Base-by-base conservation (phyloP, 1,139 yeast genomes). In the Suhomyces anneliseae region DNA sequence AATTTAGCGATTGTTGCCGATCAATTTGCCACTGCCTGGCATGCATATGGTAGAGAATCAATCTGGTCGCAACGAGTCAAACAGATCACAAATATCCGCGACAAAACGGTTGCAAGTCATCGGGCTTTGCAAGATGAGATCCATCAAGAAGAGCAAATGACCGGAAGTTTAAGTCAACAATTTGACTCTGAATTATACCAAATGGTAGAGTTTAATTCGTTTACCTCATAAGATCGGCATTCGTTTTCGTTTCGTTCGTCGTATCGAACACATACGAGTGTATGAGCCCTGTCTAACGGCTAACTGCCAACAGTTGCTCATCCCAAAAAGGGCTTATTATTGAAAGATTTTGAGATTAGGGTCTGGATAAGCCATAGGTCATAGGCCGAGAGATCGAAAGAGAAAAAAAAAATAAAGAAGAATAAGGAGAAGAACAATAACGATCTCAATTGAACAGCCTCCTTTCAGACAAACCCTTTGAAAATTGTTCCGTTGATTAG, bases 1-100 rank as follows among this genome's bases (percentile, higher is more conserved):
- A 85, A 85, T 51, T 66, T 87, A 50, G 82, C 88, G 2, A 64
- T 86, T 26, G 74, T 84, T 42, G 86, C 92, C 2, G 79, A 82
- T 52, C 85, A 83, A 50, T 87, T 88, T 66, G 90, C 96, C 0
- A 77, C 78, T 29, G 85, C 85, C 8, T 87, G 93, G 90, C 87
- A 85, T 57, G 69, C 76, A 34, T 65, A 60, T 47, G 62, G 68
- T 10, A 70, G 73, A 27, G 70, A 74, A 8, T 76, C 85, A 26
- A 82, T 78, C 57, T 87, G 95, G 95, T 73, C 81, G 14, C 82
- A 80, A 54, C 68, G 95, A 49, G 76, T 82, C 48, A 78, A 74
- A 47, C 90, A 85, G 54, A 75, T 87, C 40, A 60, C 68, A 15
- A 65, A 65, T n/a, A 63, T 86, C 40, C 70, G 73, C 39, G 76